Evolutionary conservation across 2,329 filamentous ascomycete genomes (phyloP), one percentile per base, ranked within the genome.

Genomic region (Golovinomyces cichoracearum): DNA sequence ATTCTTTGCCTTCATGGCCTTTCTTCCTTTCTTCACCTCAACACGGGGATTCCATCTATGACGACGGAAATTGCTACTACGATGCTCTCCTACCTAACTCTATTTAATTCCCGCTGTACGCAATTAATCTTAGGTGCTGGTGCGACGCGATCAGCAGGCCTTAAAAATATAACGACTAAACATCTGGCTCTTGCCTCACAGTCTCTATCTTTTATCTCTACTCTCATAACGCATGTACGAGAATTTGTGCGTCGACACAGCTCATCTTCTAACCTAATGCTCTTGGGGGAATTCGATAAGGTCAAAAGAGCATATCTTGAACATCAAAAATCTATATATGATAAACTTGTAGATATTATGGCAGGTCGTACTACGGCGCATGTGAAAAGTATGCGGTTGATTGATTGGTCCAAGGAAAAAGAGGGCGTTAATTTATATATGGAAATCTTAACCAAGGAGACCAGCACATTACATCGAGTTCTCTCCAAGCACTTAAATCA

Each of bases 81-180:
- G 0, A 72, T 98, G 10, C 68, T 94, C 38, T 79, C 90, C 21
- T 93, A 92, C 59, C 70, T 95, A 13, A 83, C 90, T 54, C 71
- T 93, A 3, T 98, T 95, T 70, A 94, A 98, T 63, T 94, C 85
- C 2, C 80, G 90, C 19, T 86, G 86, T 50, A 92, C 82, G n/a
- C 90, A 98, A 61, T 73, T 98, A 50, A 94, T 98, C 54, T 76
- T 98, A 5, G 90, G 90, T 1, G 90, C 90, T 1, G 90, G 90
- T 4, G 90, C 90, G 3, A 94, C 83, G 4, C 72, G 76, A 31
- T 85, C 81, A 22, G 90, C 86, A 1, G 88, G 88, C 0, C 68
- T 98, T 19, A 93, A 85, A 62, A 94, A 94, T 58, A 98, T 98
- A 61, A 93, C 83, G 0, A 93, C 90, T 0, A 90, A 90, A 57